Evolutionary conservation across 305 asterid species (phyloP), one percentile per base, ranked within the genome.

Genomic region (Rubia tinctorum): DNA sequence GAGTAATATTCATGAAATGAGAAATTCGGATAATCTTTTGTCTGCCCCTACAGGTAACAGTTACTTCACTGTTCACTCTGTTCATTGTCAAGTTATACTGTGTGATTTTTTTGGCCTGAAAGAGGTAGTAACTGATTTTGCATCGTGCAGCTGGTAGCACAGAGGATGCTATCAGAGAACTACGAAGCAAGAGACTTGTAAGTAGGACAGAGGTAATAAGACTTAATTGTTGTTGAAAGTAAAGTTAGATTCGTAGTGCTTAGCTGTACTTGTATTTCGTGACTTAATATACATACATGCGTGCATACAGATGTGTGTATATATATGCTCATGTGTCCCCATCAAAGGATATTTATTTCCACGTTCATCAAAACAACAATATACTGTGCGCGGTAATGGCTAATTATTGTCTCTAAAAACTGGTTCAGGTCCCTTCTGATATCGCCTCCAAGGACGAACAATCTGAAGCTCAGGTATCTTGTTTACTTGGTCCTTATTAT

Each of bases 151-250:
- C 86, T 64, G 76, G 81, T 78, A 86, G 90, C 84, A 87, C 96
- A 4, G 97, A 93, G 81, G 95, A 86, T 86, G 95, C 91, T 77
- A 89, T 91, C 76, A 88, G 80, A 82, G 88, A 91, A 79, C 91
- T 91, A 78, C 97, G 97, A 53, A 83, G 92, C 45, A 84, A 78
- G 80, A 83, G 94, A 81, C 97, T 89, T 80, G 90, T 91, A 88
- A 93, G 98, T 73, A 81, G 87, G 58, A 87, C 80, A 66, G 98
- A 88, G 91, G 98, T 91, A 85, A 37, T 53, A 71, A n/a, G 12
- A 14, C 59, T 62, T 63, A 23, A n/a, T n/a, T n/a, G 7, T 75
- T 12, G 45, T 34, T 0, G 6, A 43, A 37, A 13, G 10, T 68
- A 65, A 34, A 30, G 40, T 23, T 56, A 61, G 68, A 13, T 25